Conservation (phyloP, 331 rosid species). For the Arachis monticola region DNA sequence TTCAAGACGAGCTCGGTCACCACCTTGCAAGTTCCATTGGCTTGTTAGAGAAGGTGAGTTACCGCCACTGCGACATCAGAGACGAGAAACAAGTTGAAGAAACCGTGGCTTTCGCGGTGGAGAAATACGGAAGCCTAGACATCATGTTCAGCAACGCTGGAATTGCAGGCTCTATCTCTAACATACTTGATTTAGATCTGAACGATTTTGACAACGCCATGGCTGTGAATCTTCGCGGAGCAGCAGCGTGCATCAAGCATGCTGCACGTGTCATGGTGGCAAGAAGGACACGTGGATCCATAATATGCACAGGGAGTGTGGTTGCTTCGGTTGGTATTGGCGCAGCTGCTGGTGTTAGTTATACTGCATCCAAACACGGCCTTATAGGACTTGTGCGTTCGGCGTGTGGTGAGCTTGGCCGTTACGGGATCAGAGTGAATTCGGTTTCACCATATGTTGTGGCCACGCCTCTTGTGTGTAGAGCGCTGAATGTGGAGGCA, state of each 20-base stretch:
- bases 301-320: conserved; percentile 66
- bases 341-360: not conserved
- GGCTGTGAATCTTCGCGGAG: conserved; percentile 32
- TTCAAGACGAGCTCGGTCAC: conserved; percentile 51
- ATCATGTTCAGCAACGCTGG: conserved; percentile 75
- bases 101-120: conserved; percentile 45
- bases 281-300: conserved; percentile 45
- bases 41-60: conserved; percentile 36
- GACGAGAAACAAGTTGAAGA: conserved; percentile 65
- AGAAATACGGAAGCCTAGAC: conserved; percentile 55
- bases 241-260: conserved; percentile 58
- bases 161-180: conserved; percentile 39
- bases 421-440: not conserved
- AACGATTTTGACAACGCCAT: conserved; percentile 53
- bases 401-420: not conserved
- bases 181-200: conserved; percentile 59
- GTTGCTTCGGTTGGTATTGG: conserved; percentile 34
- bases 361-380: not conserved
- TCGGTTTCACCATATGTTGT: not conserved
- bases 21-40: conserved; percentile 44
- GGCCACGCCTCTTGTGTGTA: not conserved
- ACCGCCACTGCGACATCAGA: conserved; percentile 61
- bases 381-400: not conserved
- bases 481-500: not conserved
- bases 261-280: conserved; percentile 65